These are phyloP conservation scores for Claviceps sp. DNA, from an alignment of 2,329 filamentous ascomycete species.

Conservation along the genomic window DNA sequence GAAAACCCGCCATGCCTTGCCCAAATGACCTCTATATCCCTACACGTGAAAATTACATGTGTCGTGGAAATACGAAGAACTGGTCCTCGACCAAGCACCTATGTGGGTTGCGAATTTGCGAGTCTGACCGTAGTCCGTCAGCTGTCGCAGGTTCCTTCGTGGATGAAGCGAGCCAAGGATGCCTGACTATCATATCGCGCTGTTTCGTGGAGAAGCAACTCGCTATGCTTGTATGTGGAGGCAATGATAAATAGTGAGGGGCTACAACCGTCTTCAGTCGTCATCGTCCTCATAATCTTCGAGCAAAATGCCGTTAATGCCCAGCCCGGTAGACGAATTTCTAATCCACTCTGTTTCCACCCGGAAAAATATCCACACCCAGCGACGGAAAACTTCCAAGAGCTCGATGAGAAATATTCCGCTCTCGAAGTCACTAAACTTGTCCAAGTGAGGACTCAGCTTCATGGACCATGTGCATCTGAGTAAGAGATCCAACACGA, in stretches of 20 bases:
- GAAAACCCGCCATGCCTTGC: neutral
- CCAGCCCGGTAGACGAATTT: slow-evolving; percentile 35
- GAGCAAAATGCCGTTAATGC: slow-evolving; percentile 59
- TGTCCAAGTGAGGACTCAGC: slow-evolving; percentile 67
- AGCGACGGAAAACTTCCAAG: slow-evolving; percentile 74
- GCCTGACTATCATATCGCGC: neutral
- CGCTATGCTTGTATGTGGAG: neutral
- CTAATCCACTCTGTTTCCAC: slow-evolving; percentile 87
- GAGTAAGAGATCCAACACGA: slow-evolving; percentile 64
- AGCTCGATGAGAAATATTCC: slow-evolving; percentile 81
- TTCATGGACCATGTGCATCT: slow-evolving; percentile 88
- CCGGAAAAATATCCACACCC: slow-evolving; percentile 95
- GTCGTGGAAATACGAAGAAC: neutral
- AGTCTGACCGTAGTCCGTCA: neutral
- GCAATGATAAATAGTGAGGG: neutral
- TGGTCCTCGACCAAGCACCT: neutral
- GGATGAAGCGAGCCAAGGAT: neutral
- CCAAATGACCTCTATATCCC: neutral
- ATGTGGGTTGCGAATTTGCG: neutral
- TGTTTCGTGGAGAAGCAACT: neutral
- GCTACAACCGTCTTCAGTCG: slow-evolving; percentile 11
- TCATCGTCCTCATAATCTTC: slow-evolving; percentile 50
- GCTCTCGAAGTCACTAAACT: slow-evolving; percentile 74
- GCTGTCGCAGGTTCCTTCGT: neutral
- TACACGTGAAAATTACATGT: neutral